Percentiles rank a stretch among this genome's conserved stretches.
Evolutionary conservation across 805 yeast species (phyloP).

Genomic region (Nakazawaea wyomingensis): DNA sequence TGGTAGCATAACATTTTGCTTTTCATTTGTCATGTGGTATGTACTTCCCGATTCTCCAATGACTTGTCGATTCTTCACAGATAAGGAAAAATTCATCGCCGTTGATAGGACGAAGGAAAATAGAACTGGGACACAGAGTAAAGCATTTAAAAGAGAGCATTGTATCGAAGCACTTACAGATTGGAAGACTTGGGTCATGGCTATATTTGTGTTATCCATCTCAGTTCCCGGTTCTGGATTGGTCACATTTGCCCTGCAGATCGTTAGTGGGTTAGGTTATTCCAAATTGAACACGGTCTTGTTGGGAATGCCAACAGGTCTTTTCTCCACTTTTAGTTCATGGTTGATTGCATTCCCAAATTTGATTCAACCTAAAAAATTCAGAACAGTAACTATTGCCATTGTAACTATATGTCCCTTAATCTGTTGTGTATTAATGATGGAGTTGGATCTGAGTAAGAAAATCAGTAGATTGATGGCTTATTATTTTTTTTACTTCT

Average conservation of each 20-base stretch:
- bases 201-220: constrained; percentile 26
- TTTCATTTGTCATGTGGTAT: constrained; percentile 28
- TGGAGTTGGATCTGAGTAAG: constrained; percentile 19
- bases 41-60: constrained; percentile 51
- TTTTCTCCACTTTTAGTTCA: constrained; percentile 16
- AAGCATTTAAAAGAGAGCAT: constrained; percentile 37
- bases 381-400: constrained; percentile 14
- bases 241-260: constrained; percentile 26
- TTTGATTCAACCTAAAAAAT: constrained; percentile 12
- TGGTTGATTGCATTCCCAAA: constrained; percentile 22
- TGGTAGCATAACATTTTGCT: constrained; percentile 45
- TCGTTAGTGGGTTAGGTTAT: constrained; percentile 26
- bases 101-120: constrained; percentile 33
- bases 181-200: constrained; percentile 34
- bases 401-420: constrained; percentile 15
- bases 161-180: constrained; percentile 39
- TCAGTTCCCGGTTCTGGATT: constrained; percentile 39
- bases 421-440: constrained; percentile 16
- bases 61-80: constrained; percentile 37
- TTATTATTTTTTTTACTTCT: constrained; percentile 20
- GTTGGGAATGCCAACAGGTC: constrained; percentile 20
- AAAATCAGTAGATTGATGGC: constrained; percentile 28
- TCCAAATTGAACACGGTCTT: constrained; percentile 15
- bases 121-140: constrained; percentile 36
- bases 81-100: constrained; percentile 44